Conservation (phyloP, 495 filamentous ascomycete species). For the Thozetella sp. region DNA sequence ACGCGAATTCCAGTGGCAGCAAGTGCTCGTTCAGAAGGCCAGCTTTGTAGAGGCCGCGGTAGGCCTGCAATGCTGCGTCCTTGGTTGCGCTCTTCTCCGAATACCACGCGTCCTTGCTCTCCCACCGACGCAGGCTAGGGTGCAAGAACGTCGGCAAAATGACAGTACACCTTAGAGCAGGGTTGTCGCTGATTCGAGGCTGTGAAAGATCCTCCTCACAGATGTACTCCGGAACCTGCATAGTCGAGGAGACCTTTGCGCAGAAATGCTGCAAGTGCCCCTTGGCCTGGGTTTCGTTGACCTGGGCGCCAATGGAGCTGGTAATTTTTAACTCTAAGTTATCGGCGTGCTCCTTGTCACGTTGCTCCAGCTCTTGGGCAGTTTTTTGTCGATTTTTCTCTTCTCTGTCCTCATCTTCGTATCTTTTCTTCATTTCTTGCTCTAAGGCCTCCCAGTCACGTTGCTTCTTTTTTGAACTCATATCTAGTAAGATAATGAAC, state of each 20-base stretch:
- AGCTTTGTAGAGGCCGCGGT: constrained; percentile 58
- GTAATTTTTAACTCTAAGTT: not conserved
- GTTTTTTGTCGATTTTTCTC: not conserved
- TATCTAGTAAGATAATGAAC: constrained; percentile 57
- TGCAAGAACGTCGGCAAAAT: constrained; percentile 65
- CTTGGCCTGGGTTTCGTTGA: constrained; percentile 62
- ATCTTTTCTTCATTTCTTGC: constrained; percentile 61
- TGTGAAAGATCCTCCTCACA: not conserved
- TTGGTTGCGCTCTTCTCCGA: constrained; percentile 67
- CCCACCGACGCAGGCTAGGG: constrained; percentile 46
- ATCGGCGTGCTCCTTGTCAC: not conserved
- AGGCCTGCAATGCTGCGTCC: constrained; percentile 73
- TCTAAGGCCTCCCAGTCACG: constrained; percentile 61
- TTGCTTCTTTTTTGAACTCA: constrained; percentile 18
- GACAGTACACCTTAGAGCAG: constrained; percentile 45
- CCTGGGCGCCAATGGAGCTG: constrained; percentile 43
- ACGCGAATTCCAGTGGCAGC: constrained; percentile 44
- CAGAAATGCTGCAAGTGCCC: constrained; percentile 75
- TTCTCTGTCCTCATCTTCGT: constrained; percentile 58
- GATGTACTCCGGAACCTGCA: constrained; percentile 26
- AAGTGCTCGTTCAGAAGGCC: constrained; percentile 72
- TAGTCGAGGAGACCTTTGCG: constrained; percentile 45
- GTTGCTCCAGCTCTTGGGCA: not conserved
- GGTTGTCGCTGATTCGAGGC: not conserved
- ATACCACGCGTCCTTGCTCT: constrained; percentile 51